These are phyloP conservation scores for Immersiella caudata DNA, from an alignment of 495 filamentous ascomycete species.

Conservation along the genomic window DNA sequence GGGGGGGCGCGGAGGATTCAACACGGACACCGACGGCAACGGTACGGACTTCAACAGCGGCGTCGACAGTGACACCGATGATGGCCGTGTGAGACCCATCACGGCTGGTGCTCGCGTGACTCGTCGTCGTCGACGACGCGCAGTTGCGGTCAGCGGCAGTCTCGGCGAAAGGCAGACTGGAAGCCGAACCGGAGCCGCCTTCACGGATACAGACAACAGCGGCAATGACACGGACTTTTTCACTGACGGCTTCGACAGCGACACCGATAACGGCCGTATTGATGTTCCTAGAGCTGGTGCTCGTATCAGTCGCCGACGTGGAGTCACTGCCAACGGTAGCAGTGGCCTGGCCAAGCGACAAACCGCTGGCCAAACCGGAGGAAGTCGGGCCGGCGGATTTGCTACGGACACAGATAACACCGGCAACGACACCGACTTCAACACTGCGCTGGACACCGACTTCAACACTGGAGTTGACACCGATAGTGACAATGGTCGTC, in stretches of 20 bases:
- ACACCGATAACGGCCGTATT: not conserved
- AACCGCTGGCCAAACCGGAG: not conserved
- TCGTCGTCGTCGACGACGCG: not conserved
- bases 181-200: not conserved
- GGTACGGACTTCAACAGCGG: not conserved
- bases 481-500: not conserved
- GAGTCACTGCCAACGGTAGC: constrained; percentile 4
- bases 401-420: not conserved
- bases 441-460: not conserved
- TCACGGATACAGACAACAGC: not conserved
- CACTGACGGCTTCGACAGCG: not conserved
- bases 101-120: not conserved
- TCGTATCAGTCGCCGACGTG: not conserved
- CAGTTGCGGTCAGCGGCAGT: not conserved
- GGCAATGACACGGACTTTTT: not conserved
- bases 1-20: not conserved
- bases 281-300: not conserved
- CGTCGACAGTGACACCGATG: constrained; percentile 3
- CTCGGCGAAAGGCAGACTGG: not conserved
- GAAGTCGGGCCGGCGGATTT: not conserved
- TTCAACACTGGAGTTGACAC: not conserved
- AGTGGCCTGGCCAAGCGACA: not conserved
- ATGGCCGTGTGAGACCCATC: not conserved
- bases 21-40: not conserved
- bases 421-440: not conserved